These are phyloP conservation scores for Xylogone sp. DNA, from an alignment of 2,329 filamentous ascomycete genomes.

Conservation along the genomic window DNA sequence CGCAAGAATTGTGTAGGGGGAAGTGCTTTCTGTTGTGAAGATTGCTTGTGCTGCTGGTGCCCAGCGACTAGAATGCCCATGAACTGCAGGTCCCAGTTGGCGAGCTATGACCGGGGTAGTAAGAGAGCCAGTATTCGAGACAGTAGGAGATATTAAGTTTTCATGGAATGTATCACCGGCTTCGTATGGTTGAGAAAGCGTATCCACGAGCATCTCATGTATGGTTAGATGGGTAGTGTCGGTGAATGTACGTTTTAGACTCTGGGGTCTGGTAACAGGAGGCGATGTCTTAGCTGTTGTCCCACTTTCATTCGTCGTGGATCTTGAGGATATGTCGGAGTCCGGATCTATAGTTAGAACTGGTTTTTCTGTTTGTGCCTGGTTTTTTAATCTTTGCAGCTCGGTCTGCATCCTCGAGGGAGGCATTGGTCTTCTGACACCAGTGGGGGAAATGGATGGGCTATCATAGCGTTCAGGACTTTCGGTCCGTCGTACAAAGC, in stretches of 20 bases:
- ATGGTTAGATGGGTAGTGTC: conserved; percentile 72
- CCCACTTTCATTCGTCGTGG: conserved; percentile 52
- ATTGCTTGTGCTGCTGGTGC: conserved; percentile 91
- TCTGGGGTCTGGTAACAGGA: conserved; percentile 57
- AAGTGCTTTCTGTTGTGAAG: conserved; percentile 87
- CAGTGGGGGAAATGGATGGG: conserved; percentile 18
- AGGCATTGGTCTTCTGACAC: conserved; percentile 10
- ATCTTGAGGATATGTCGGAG: conserved; percentile 49
- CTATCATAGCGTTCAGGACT: conserved; percentile 43
- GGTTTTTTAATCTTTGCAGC: conserved; percentile 12
- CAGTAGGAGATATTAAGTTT: conserved; percentile 38
- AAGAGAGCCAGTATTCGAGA: conserved; percentile 31
- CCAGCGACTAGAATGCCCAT: conserved; percentile 87
- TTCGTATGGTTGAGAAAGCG: conserved; percentile 70
- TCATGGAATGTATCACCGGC: conserved; percentile 23
- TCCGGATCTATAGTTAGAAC: conserved; percentile 19
- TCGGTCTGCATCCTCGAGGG: conserved; percentile 4
- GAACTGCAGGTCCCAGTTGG: conserved; percentile 55
- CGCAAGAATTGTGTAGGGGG: conserved; percentile 93
- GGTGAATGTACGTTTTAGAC: conserved; percentile 82
- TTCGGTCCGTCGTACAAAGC: conserved; percentile 58
- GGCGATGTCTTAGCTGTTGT: conserved; percentile 50
- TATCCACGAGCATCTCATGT: conserved; percentile 81
- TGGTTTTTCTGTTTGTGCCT: conserved; percentile 14
- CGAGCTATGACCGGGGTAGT: conserved; percentile 24